Percentiles rank a stretch among this genome's conserved stretches.
Evolutionary conservation across 129 eudicot species (phyloP).

Genomic region (Rutidosis leptorrhynchoides): DNA sequence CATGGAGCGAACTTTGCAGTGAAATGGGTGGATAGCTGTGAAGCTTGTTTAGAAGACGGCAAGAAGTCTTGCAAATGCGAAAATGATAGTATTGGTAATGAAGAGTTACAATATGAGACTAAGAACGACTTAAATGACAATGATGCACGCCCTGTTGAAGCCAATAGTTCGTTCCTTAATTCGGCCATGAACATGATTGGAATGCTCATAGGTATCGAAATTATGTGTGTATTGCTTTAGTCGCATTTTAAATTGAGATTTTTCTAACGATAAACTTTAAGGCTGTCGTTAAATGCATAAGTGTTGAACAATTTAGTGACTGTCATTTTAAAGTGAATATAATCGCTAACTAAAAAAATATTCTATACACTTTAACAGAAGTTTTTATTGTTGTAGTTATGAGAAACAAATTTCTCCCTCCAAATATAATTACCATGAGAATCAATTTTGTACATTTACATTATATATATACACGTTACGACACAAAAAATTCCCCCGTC

Average conservation of each 20-base stretch:
- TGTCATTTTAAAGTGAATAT: too few species aligned
- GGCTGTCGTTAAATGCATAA: too few species aligned
- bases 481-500: too few species aligned
- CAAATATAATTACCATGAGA: too few species aligned
- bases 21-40: conserved; percentile 34
- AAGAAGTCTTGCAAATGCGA: conserved; percentile 28
- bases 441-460: too few species aligned
- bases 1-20: conserved; percentile 21
- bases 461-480: too few species aligned
- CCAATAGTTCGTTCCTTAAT: conserved; percentile 59
- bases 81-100: neutral
- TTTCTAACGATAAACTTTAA: too few species aligned
- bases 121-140: conserved; percentile 19
- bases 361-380: too few species aligned
- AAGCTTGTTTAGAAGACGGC: conserved; percentile 36
- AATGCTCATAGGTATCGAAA: conserved; percentile 70
- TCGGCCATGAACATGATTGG: conserved; percentile 81
- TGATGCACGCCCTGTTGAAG: conserved; percentile 13
- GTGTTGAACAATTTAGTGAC: too few species aligned
- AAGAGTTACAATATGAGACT: conserved; percentile 28
- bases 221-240: neutral
- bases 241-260: neutral
- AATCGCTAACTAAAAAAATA: too few species aligned
- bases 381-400: too few species aligned
- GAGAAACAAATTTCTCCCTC: too few species aligned